Base-by-base conservation (phyloP, 306 rosid species). In the Urtica urens region DNA sequence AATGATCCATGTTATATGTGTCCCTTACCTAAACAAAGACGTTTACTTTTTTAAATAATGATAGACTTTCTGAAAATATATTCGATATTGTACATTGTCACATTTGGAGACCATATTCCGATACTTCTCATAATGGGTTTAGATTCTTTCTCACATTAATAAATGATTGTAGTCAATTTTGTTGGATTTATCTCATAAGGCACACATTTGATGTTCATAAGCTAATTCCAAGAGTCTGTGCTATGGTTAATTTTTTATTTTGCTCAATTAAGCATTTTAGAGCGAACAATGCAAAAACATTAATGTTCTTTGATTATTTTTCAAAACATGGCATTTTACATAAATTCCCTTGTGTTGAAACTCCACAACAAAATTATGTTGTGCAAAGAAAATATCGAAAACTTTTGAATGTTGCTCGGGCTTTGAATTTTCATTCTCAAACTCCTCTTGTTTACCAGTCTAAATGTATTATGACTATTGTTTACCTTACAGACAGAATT, bases 321-420 rank as follows among this genome's bases (percentile, higher is more conserved):
- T 24, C 4, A 5, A 1, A 2, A 22, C 10, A 22, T 2, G 50
- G 50, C 4, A 18, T 24, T 22, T 9, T 45, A 1, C 50, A 45
- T 23, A 16, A 45, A 22, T 24, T 2, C 15, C 24, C 50, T 45
- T 46, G 31, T 57, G 49, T 68, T 6, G 47, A 42, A 42, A 3
- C 23, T 17, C 23, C 25, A 42, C 40, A 35, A 9, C 2, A 35
- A 9, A 35, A 35, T 9, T 35, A 14, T 0, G 40, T 35, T 35
- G 40, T 35, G 4, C 15, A 35, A 35, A 35, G 40, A 9, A 35
- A 35, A 4, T 16, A 35, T 16, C 40, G n/a, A 9, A 14, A 35
- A 14, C n/a, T 35, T 14, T 2, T 35, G 2, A 35, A 35, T 9
- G 40, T 35, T 2, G 11, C 40, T 7, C 40, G 40, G 2, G 40